phyloP scores from a whole-genome alignment of 495 filamentous ascomycete species.

The Parathielavia hyrcaniae region DNA sequence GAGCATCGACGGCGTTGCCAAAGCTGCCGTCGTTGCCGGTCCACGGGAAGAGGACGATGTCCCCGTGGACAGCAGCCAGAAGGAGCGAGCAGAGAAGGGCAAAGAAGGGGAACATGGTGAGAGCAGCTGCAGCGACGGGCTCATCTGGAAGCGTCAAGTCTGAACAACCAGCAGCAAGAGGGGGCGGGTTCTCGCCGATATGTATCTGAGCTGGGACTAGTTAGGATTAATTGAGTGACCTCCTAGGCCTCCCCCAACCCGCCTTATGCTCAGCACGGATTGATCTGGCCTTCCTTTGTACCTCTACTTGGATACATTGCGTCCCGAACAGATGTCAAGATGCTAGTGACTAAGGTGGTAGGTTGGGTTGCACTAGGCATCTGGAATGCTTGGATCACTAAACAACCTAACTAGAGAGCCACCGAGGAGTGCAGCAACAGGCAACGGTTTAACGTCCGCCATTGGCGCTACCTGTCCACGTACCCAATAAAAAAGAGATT shows the following conservation, averaged over 20 bases:
- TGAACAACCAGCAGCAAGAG: neutral
- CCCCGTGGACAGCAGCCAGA: neutral
- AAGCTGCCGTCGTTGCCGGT: conserved; percentile 2
- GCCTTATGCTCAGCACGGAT: neutral
- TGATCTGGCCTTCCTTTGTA: neutral
- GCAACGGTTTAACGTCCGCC: neutral
- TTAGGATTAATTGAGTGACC: too few species aligned
- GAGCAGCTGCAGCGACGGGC: neutral
- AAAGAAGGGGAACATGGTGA: neutral
- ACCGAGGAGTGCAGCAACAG: neutral
- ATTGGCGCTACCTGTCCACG: neutral
- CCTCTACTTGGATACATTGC: neutral
- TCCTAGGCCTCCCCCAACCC: neutral
- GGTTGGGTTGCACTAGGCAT: neutral
- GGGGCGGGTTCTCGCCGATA: neutral
- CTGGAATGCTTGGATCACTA: neutral
- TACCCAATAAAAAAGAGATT: neutral
- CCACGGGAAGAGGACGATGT: conserved; percentile 7
- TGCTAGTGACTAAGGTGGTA: neutral
- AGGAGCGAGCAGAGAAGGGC: neutral
- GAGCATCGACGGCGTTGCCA: conserved; percentile 7
- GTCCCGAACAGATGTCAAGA: neutral
- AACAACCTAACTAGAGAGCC: neutral
- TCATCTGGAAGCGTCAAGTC: neutral
- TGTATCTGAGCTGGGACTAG: neutral